phyloP scores from a whole-genome alignment of 768 basidiomycete species.

The Daedaleopsis sinensis region DNA sequence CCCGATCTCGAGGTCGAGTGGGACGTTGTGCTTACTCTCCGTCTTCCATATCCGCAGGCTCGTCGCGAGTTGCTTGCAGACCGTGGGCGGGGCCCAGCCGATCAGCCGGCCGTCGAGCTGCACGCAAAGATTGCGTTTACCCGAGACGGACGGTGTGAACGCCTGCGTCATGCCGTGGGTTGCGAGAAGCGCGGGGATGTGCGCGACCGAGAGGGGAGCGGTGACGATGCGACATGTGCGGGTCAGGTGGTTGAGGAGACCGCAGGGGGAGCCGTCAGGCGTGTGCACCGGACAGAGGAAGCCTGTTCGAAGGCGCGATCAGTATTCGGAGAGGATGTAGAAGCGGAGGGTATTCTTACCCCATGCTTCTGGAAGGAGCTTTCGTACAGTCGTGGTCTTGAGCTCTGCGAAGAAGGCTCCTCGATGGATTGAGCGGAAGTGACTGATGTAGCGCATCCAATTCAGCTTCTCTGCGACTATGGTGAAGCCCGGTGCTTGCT shows the following conservation, averaged over 20 bases:
- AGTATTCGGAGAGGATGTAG: not conserved
- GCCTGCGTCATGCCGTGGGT: constrained; percentile 94
- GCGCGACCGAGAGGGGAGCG: constrained; percentile 68
- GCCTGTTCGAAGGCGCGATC: constrained; percentile 47
- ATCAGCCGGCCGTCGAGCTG: constrained; percentile 95
- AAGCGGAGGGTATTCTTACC: constrained; percentile 49
- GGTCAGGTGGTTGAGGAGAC: constrained; percentile 94
- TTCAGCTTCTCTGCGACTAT: constrained; percentile 99
- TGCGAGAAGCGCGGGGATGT: constrained; percentile 81
- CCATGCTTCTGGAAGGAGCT: constrained; percentile 97
- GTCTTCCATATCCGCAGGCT: constrained; percentile 95
- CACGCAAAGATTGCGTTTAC: constrained; percentile 79
- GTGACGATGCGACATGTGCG: constrained; percentile 93
- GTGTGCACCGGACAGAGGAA: constrained; percentile 99
- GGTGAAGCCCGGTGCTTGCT: constrained; percentile 98
- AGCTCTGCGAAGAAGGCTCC: constrained; percentile 99
- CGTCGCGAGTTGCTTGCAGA: constrained; percentile 80
- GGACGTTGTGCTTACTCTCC: constrained; percentile 77
- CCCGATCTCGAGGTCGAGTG: constrained; percentile 94
- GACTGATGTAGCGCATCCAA: constrained; percentile 97
- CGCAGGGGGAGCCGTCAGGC: constrained; percentile 97
- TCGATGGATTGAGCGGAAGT: constrained; percentile 98
- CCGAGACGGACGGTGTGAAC: constrained; percentile 80
- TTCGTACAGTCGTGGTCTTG: constrained; percentile 97
- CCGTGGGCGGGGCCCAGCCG: constrained; percentile 82